These are phyloP conservation scores for Nitzschia sp. DNA, from an alignment of 108 stramenopile genomes.

Conservation along the genomic window DNA sequence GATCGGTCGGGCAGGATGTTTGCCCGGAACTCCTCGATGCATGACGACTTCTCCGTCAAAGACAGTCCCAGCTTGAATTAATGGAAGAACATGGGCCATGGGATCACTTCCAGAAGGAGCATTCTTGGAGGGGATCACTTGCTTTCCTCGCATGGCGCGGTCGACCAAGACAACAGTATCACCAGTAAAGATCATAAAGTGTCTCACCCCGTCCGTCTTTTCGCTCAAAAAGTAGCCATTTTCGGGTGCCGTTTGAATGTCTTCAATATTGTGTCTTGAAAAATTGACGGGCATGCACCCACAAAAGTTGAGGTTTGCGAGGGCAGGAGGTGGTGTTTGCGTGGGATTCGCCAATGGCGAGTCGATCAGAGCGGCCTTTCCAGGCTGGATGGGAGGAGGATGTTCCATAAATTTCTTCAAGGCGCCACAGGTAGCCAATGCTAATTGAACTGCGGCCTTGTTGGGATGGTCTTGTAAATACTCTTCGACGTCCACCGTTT, in stretches of 20 bases:
- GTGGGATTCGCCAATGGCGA: constrained; percentile 40
- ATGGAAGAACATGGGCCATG: constrained; percentile 42
- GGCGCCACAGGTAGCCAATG: constrained; percentile 76
- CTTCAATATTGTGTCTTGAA: constrained; percentile 90
- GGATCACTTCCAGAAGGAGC: constrained; percentile 38
- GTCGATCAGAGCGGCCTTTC: constrained; percentile 12
- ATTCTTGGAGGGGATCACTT: constrained; percentile 43
- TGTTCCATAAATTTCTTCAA: constrained; percentile 66
- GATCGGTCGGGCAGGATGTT: constrained; percentile 62
- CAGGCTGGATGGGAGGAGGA: constrained; percentile 26
- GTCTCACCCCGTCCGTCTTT: constrained; percentile 96
- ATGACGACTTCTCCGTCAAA: constrained; percentile 98
- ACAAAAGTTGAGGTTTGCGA: constrained; percentile 73
- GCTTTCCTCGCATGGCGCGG: constrained; percentile 85
- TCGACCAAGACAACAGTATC: constrained; percentile 88
- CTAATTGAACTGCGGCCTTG: constrained; percentile 54
- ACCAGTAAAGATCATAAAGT: constrained; percentile 91
- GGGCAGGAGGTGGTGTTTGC: constrained; percentile 34
- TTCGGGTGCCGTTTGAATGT: constrained; percentile 69
- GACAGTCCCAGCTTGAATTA: constrained; percentile 85
- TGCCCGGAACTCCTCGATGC: constrained; percentile 49
- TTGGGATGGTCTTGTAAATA: constrained; percentile 66
- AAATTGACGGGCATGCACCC: constrained; percentile 97
- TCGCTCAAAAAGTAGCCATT: constrained; percentile 91
- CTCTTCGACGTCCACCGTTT: constrained; percentile 80